These are phyloP conservation scores for Aspergillus sp. DNA, from an alignment of 2,329 filamentous ascomycete species.

Conservation along the genomic window DNA sequence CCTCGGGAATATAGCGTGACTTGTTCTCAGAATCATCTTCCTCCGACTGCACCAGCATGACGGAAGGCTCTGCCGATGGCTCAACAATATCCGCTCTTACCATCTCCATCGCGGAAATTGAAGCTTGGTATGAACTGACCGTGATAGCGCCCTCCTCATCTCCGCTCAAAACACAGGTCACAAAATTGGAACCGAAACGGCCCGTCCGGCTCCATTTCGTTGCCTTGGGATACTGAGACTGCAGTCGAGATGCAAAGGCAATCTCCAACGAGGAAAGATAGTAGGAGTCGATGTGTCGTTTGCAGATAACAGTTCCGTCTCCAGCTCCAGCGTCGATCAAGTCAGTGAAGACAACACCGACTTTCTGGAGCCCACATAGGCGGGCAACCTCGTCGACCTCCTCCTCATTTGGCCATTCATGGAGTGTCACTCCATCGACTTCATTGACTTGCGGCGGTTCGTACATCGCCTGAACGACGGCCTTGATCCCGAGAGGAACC, in stretches of 20 bases:
- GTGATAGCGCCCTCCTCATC: conserved; percentile 84
- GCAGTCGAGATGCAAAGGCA: conserved; percentile 78
- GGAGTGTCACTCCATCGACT: conserved; percentile 78
- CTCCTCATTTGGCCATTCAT: conserved; percentile 78
- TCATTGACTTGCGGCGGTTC: conserved; percentile 91
- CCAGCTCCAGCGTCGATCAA: conserved; percentile 74
- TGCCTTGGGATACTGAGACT: conserved; percentile 81
- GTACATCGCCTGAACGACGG: conserved; percentile 94
- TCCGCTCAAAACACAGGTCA: conserved; percentile 92
- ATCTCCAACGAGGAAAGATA: conserved; percentile 91
- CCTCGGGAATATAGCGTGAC: conserved; percentile 89
- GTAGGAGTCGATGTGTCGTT: conserved; percentile 91
- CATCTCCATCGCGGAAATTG: conserved; percentile 96
- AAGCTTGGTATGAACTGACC: conserved; percentile 89
- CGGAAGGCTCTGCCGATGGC: conserved; percentile 83
- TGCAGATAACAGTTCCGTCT: conserved; percentile 86
- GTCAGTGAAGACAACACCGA: conserved; percentile 94
- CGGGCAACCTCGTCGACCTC: conserved; percentile 76
- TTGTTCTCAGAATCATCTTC: conserved; percentile 66
- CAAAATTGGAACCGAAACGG: conserved; percentile 90
- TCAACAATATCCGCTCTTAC: conserved; percentile 91
- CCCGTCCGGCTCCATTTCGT: conserved; percentile 98
- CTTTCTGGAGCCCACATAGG: conserved; percentile 77
- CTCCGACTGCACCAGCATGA: conserved; percentile 92
- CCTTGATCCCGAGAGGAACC: conserved; percentile 90